Conservation (phyloP, 2,329 filamentous ascomycete genomes). For the Aspergillus uvarum region DNA sequence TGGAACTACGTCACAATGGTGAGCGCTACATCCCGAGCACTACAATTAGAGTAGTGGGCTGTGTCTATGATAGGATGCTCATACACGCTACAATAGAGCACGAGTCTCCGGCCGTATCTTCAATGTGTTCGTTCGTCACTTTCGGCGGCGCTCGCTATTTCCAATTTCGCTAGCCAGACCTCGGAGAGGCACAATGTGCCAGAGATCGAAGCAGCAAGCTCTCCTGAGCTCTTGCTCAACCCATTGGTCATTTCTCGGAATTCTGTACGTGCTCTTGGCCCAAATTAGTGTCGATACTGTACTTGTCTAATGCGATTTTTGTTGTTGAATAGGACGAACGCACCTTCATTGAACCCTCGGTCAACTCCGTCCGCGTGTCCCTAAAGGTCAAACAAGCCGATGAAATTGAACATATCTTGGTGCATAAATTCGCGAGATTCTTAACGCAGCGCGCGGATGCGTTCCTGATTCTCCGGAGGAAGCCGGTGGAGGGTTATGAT, state of each 20-base stretch:
- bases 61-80: slow-evolving; percentile 8
- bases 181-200: slow-evolving; percentile 97
- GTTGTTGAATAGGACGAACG: slow-evolving; percentile 74
- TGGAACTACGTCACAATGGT: background rate
- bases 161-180: slow-evolving; percentile 96
- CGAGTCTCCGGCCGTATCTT: slow-evolving; percentile 90
- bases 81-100: slow-evolving; percentile 14
- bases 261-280: slow-evolving; percentile 12
- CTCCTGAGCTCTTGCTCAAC: slow-evolving; percentile 90
- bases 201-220: slow-evolving; percentile 89
- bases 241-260: slow-evolving; percentile 89
- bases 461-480: slow-evolving; percentile 93
- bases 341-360: slow-evolving; percentile 91
- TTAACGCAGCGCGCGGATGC: slow-evolving; percentile 93
- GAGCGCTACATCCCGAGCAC: slow-evolving; percentile 14
- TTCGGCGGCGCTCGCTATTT: slow-evolving; percentile 87
- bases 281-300: background rate
- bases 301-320: background rate
- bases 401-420: slow-evolving; percentile 96
- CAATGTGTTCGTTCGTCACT: slow-evolving; percentile 93
- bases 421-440: slow-evolving; percentile 98
- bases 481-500: slow-evolving; percentile 94
- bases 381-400: slow-evolving; percentile 99
- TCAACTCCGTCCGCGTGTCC: slow-evolving; percentile 95
- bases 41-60: background rate